Evolutionary conservation across 2,329 filamentous ascomycete species (phyloP).

Genomic region (Talaromyces piceae): DNA sequence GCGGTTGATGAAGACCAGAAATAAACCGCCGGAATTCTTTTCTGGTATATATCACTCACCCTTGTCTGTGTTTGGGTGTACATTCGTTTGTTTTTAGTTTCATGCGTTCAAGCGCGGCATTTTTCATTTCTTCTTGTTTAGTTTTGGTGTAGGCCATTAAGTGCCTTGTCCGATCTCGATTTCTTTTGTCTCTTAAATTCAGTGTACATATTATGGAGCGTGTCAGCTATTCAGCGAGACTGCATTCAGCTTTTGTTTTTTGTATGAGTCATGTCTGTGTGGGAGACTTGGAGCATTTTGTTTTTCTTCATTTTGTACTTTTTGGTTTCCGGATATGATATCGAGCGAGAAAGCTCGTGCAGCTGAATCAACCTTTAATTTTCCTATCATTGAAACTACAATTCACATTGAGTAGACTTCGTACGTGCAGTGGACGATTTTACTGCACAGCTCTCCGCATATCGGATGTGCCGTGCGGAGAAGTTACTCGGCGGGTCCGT

Average conservation of each 20-base stretch:
- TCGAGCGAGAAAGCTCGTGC: neutral
- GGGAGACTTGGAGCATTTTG: neutral
- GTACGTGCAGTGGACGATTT: too few species aligned
- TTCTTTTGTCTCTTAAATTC: conserved; percentile 6
- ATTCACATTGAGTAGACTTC: too few species aligned
- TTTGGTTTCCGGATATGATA: neutral
- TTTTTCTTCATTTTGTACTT: neutral
- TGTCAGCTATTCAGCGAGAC: neutral
- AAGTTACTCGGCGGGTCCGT: neutral
- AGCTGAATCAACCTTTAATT: neutral
- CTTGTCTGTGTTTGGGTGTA: conserved; percentile 2
- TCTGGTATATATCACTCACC: neutral
- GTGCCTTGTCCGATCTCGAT: neutral
- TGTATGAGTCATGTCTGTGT: conserved; percentile 3
- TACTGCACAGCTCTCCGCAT: conserved; percentile 3
- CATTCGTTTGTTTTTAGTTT: neutral
- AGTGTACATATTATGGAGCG: conserved; percentile 7
- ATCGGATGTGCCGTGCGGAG: conserved; percentile 7
- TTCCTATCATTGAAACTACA: too few species aligned
- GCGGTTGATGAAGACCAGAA: conserved; percentile 36
- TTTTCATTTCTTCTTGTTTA: conserved; percentile 3
- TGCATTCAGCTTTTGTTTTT: conserved; percentile 1
- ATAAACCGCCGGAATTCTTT: neutral
- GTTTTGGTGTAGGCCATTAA: neutral
- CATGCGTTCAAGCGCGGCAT: conserved; percentile 10